Base-by-base conservation (phyloP, 169 alveolate genomes). In the Babesia caballi region DNA sequence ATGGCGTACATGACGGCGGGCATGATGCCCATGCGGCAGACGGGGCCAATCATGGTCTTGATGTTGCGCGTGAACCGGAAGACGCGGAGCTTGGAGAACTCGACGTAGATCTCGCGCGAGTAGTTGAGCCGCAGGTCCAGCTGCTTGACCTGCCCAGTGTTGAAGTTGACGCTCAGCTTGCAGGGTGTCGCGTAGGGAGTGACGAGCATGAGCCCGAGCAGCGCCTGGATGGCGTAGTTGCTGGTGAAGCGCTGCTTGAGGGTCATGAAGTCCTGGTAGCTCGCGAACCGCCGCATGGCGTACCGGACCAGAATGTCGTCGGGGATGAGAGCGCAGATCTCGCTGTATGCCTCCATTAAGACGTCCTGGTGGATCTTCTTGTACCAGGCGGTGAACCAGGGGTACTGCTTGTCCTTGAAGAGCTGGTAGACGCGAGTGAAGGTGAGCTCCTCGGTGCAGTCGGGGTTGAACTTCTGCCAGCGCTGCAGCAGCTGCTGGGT, bases 1-100 rank as follows among this genome's bases (percentile, higher is more conserved):
- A 91, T 50, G 53, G 95, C 73, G 59, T 75, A 84, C 89, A 91
- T 91, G 2, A 85, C 91, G 3, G 91, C 95, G 0, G 95, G 95
- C 58, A 91, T 88, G 27, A 90, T 54, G 32, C 95, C 95, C 41
- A 81, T 82, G 40, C 92, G 85, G 6, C 95, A 93, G 33, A 72
- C 81, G 17, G 94, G 92, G 4, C 95, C 95, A 41, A 90, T 88
- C 61, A 90, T 41, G 32, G 65, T 30, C 60, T 88, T 89, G 53
- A 91, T 85, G 73, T 91, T 91, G 42, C 95, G 67, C 2, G 95
- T 90, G 21, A 90, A 72, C 32, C 95, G 66, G 73, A 91, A 91
- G 33, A 71, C 84, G 23, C 88, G 44, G 25, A 81, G 61, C 54
- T 78, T 78, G 32, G 66, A 44, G 46, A 33, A 58, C 42, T 78